Base-by-base conservation (phyloP, 331 rosid species). In the Telfairia occidentalis region DNA sequence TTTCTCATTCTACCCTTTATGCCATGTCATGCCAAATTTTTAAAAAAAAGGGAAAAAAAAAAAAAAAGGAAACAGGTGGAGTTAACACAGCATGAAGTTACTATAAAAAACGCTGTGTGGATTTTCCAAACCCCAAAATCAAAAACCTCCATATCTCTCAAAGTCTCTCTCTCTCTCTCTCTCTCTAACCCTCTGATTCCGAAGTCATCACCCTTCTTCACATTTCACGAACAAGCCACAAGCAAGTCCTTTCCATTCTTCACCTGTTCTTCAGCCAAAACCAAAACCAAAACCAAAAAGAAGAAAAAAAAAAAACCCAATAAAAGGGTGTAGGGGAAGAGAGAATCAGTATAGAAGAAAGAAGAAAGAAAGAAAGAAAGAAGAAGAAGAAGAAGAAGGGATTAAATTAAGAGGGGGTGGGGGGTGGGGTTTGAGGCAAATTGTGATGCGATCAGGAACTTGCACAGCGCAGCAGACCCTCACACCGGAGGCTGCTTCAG, bases 401-500 rank as follows among this genome's bases (percentile, higher is more conserved):
- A n/a, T n/a, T n/a, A n/a, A n/a, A n/a, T n/a, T n/a, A n/a, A n/a
- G n/a, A n/a, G n/a, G 80, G 92, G 92, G 81, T 81, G 85, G 84
- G 87, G 83, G 89, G 85, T 76, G 54, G 48, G 86, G 87, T 86
- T 81, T 79, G 69, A 72, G 55, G 9, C 88, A 81, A 88, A n/a
- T n/a, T n/a, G 97, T 88, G 83, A 92, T 92, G 97, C 97, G 96
- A 84, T 85, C 97, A 88, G 95, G 89, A 87, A 88, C 71, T 76
- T 84, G 92, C 77, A 85, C 93, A 59, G 88, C 85, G 74, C 97
- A 92, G 89, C 97, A 95, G 97, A 92, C 99, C 89, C 97, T 95
- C 89, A 95, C 99, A 76, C 86, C 97, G 69, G 99, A 95, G 99
- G 97, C 97, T 87, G 99, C 99, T 83, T 87, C 99, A 57, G 85